Conservation (phyloP, 192 early-diverging fungal species). For the Fimicolochytrium jonesii region DNA sequence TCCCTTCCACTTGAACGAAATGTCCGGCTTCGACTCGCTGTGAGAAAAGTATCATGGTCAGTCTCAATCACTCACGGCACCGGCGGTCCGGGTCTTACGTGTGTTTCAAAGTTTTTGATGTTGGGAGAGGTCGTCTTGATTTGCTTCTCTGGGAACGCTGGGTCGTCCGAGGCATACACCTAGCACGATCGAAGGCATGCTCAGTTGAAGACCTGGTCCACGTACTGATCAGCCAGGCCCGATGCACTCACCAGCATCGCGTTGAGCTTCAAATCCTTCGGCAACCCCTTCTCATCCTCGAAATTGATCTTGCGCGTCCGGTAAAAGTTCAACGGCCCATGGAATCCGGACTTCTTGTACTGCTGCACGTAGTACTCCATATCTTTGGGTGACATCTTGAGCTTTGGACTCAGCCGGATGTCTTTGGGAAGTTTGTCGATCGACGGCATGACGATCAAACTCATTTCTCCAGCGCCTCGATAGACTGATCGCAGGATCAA, state of each 20-base stretch:
- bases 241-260: no score
- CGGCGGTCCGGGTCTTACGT: no score
- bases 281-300: slow-evolving; percentile 32
- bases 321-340: slow-evolving; percentile 60
- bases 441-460: no score
- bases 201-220: no score
- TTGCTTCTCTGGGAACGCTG: no score
- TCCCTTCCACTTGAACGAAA: slow-evolving; percentile 22
- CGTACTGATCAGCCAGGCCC: no score
- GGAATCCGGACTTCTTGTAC: slow-evolving; percentile 37
- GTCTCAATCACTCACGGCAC: no score
- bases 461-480: slow-evolving; percentile 4
- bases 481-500: slow-evolving; percentile 31
- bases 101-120: no score
- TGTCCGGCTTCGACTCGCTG: slow-evolving; percentile 13
- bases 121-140: no score
- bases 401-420: background rate
- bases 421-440: background rate
- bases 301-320: slow-evolving; percentile 29
- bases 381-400: slow-evolving; percentile 22
- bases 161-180: no score
- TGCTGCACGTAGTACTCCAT: slow-evolving; percentile 51
- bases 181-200: no score
- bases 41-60: background rate
- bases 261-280: no score